Base-by-base conservation (phyloP, 2,329 filamentous ascomycete genomes). In the Anisogramma anomala region DNA sequence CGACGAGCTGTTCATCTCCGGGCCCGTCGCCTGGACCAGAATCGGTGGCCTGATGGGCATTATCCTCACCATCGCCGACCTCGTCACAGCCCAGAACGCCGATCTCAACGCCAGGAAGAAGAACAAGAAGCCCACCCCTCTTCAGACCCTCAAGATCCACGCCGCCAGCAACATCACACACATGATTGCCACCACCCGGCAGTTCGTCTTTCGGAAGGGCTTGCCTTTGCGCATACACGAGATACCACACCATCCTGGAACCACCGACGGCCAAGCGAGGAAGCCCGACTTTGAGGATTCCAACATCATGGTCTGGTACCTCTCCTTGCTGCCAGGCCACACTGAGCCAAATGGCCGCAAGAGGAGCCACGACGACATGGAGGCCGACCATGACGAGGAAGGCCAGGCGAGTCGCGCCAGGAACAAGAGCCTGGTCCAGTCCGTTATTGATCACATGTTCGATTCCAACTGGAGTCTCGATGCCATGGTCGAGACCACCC, bases 121-220 rank as follows among this genome's bases (percentile, higher is more conserved):
- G 42, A 57, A 57, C 15, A 67, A 65, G 49, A 60, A 65, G 11
- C 50, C 51, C 25, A 54, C 57, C 27, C 27, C 46, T 3, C 50
- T 55, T 19, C 52, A 56, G 11, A 62, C 59, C 14, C 55, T 87
- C 44, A 73, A 71, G n/a, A 66, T 96, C 10, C 83, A 93, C 56
- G 88, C 84, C 3, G 78, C 81, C 4, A 77, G 77, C 38, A 96
- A 96, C 56, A 61, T 96, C 41, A 74, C 78, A 33, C 82, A 95
- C 55, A 71, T 77, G 5, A 61, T 98, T 42, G 88, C 86, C n/a
- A 84, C 87, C 0, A 80, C 82, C 13, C 74, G 91, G 33, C 69
- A 79, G 23, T 94, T 94, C 59, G 77, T 96, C 36, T 89, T 95
- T 53, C 74, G 91, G 27, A 87, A 84, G 52, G 81, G 84, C 0